Conservation (phyloP, 148 eudicot species). For the Camellia granthamiana region DNA sequence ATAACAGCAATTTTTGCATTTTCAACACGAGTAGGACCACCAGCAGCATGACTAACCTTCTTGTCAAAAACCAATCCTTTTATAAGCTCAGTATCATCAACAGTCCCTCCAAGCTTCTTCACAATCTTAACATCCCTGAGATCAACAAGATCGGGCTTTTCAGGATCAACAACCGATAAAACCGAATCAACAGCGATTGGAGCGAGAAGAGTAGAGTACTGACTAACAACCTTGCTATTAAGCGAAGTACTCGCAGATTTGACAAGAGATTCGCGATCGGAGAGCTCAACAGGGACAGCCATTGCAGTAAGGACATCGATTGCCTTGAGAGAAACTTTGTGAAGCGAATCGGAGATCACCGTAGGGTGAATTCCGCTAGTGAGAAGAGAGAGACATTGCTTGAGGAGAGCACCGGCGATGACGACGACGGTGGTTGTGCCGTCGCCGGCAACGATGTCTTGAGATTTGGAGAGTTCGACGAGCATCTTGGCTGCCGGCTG, state of each 20-base stretch:
- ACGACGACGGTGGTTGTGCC: conserved; percentile 93
- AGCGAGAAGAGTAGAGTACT: conserved; percentile 79
- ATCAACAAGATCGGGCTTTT: conserved; percentile 74
- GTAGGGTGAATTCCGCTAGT: conserved; percentile 75
- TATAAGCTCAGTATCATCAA: conserved; percentile 81
- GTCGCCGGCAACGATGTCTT: conserved; percentile 85
- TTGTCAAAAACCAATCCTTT: conserved; percentile 85
- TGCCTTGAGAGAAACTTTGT: conserved; percentile 54
- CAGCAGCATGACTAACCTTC: conserved; percentile 82
- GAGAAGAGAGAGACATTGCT: conserved; percentile 57
- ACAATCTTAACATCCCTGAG: conserved; percentile 78
- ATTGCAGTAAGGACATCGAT: conserved; percentile 74
- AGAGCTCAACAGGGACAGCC: conserved; percentile 81
- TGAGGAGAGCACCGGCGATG: conserved; percentile 72
- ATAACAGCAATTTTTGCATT: conserved; percentile 87
- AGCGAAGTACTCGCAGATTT: conserved; percentile 79
- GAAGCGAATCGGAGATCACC: conserved; percentile 68
- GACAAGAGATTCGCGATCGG: conserved; percentile 64
- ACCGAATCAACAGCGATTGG: conserved; percentile 87
- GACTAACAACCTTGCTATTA: conserved; percentile 89
- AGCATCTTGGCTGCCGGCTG: conserved; percentile 94
- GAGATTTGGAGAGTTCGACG: conserved; percentile 81
- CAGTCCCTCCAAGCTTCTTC: conserved; percentile 85
- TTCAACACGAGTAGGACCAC: conserved; percentile 78
- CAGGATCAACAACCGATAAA: conserved; percentile 70